Evolutionary conservation across 257 asterid genomes (phyloP).

Genomic region (Salvia miltiorrhiza): DNA sequence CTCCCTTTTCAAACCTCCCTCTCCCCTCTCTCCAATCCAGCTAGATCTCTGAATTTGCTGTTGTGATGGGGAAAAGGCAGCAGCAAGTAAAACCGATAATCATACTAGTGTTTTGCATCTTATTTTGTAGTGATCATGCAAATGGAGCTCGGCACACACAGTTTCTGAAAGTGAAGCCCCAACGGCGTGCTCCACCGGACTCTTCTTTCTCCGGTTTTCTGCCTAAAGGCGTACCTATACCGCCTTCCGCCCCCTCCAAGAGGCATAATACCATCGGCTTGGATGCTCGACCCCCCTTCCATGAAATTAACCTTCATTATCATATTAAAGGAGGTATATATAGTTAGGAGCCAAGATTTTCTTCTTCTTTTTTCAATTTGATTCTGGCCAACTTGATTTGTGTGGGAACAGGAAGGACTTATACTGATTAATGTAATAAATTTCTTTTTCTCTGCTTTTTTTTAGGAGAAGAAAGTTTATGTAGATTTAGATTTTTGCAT

Average conservation of each 20-base stretch:
- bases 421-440: background rate
- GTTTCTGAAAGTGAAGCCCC: constrained; percentile 38
- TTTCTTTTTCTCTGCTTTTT: background rate
- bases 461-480: background rate
- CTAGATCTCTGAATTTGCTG: background rate
- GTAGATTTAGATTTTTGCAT: background rate
- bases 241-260: constrained; percentile 72
- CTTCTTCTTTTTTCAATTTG: background rate
- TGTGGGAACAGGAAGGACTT: background rate
- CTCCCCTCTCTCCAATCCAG: background rate
- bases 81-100: constrained; percentile 13
- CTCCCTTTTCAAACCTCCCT: constrained; percentile 19
- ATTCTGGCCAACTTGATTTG: background rate
- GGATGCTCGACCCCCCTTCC: constrained; percentile 23
- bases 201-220: constrained; percentile 39
- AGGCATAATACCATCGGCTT: constrained; percentile 58
- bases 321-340: background rate
- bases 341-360: background rate
- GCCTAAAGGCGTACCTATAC: constrained; percentile 72
- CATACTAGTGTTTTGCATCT: constrained; percentile 26
- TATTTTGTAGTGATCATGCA: constrained; percentile 25
- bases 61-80: constrained; percentile 31
- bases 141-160: constrained; percentile 48
- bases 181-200: constrained; percentile 3
- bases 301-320: constrained; percentile 8